Evolutionary conservation across 2,329 filamentous ascomycete genomes (phyloP).

Genomic region (Arthroderma sp.): DNA sequence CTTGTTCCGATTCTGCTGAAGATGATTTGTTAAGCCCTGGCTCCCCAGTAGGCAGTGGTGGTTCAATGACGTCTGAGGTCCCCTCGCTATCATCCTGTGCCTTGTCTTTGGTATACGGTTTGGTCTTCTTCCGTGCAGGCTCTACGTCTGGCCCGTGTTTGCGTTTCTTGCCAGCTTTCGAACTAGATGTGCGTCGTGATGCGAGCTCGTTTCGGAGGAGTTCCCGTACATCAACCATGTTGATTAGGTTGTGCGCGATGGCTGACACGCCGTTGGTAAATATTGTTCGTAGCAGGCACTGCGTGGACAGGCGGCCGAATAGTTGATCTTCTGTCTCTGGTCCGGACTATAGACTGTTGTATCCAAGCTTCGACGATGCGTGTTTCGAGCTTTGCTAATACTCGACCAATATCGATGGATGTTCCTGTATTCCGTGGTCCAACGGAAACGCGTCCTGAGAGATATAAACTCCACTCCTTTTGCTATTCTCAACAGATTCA

Average conservation of each 20-base stretch:
- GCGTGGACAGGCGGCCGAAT: no score
- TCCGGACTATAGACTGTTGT: no score
- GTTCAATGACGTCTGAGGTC: slow-evolving; percentile 9
- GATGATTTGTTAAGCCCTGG: not conserved
- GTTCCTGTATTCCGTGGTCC: no score
- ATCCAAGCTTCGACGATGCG: no score
- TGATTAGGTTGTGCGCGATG: not conserved
- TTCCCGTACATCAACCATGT: slow-evolving; percentile 65
- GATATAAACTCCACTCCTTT: no score
- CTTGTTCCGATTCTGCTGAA: slow-evolving; percentile 6
- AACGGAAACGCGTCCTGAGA: no score
- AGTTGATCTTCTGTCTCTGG: no score
- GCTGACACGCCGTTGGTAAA: not conserved
- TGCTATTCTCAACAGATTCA: no score
- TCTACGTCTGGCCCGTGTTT: slow-evolving; percentile 38
- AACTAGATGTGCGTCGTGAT: slow-evolving; percentile 57
- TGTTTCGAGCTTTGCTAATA: no score
- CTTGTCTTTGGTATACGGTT: slow-evolving; percentile 21
- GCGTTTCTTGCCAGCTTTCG: slow-evolving; percentile 40
- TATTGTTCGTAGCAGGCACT: not conserved
- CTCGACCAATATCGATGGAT: no score
- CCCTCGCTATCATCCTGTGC: slow-evolving; percentile 18
- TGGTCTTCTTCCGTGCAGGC: slow-evolving; percentile 34
- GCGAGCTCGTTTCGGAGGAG: slow-evolving; percentile 67
- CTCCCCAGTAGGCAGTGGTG: slow-evolving; percentile 11